These are phyloP conservation scores for Murraya koenigii DNA, from an alignment of 345 rosid species.

Conservation along the genomic window DNA sequence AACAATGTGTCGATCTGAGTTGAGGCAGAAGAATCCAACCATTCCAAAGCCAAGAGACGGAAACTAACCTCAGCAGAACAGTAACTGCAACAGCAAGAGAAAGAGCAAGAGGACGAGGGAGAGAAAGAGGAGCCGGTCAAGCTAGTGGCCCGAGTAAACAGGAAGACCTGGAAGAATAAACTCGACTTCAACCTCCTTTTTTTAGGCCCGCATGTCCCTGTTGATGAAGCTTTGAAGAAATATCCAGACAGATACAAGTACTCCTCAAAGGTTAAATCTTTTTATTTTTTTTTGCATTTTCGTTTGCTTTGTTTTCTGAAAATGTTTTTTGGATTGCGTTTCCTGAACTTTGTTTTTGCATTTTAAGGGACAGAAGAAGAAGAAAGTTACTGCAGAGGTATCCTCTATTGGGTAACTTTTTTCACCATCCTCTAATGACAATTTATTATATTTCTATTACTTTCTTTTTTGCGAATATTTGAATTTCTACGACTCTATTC, in stretches of 20 bases:
- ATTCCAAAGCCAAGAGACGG: no score
- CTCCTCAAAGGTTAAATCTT: constrained; percentile 4
- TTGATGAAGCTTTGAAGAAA: constrained; percentile 18
- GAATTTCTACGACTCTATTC: not conserved
- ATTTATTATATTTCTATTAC: not conserved
- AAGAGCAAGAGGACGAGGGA: no score
- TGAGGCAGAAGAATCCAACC: no score
- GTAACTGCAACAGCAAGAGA: not conserved
- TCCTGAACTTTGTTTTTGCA: not conserved
- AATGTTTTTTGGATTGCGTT: not conserved
- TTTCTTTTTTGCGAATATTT: no score
- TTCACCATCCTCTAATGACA: not conserved
- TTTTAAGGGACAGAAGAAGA: not conserved
- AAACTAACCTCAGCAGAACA: no score
- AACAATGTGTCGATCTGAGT: not conserved
- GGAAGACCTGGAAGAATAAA: constrained; percentile 6
- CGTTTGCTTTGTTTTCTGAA: not conserved
- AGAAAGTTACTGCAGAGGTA: not conserved
- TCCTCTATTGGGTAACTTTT: not conserved
- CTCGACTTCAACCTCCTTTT: constrained; percentile 19
- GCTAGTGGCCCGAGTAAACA: not conserved
- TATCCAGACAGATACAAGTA: constrained; percentile 26
- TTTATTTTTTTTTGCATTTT: not conserved
- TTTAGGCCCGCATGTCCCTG: constrained; percentile 22
- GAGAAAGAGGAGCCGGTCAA: not conserved